phyloP scores from a whole-genome alignment of 2,329 filamentous ascomycete species.

The Botryotinia convoluta region DNA sequence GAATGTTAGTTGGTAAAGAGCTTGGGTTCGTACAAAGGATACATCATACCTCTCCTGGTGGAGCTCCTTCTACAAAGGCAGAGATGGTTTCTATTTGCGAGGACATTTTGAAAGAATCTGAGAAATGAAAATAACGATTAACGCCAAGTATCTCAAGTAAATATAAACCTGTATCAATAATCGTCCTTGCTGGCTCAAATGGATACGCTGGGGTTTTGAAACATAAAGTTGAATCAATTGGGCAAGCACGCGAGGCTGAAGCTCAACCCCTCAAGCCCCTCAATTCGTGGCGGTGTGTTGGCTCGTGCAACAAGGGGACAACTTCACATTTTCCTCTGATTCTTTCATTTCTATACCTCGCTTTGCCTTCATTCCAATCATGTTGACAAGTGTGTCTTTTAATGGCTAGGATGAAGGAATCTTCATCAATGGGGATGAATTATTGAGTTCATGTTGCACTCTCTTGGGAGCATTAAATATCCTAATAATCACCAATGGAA shows the following conservation, averaged over 20 bases:
- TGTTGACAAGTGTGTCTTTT: neutral
- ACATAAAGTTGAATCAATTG: constrained; percentile 15
- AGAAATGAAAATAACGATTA: neutral
- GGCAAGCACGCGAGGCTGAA: constrained; percentile 14
- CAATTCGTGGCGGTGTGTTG: constrained; percentile 10
- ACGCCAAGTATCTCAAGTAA: constrained; percentile 1
- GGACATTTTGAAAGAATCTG: constrained; percentile 29
- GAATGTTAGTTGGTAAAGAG: constrained; percentile 27
- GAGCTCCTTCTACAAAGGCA: constrained; percentile 89
- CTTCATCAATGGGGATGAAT: neutral
- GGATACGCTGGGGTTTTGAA: constrained; percentile 4
- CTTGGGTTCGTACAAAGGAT: neutral
- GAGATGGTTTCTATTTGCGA: constrained; percentile 61
- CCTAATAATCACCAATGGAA: neutral
- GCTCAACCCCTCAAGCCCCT: constrained; percentile 1
- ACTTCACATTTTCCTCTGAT: neutral
- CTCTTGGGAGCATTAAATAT: neutral
- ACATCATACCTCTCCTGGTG: constrained; percentile 82
- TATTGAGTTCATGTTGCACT: neutral
- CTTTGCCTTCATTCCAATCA: neutral
- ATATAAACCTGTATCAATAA: neutral
- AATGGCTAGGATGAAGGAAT: too few species aligned
- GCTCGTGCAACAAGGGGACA: neutral
- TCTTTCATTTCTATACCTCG: neutral
- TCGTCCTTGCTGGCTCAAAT: constrained; percentile 17